Base-by-base conservation (phyloP, 257 asterid species). In the Plantago elongata region DNA sequence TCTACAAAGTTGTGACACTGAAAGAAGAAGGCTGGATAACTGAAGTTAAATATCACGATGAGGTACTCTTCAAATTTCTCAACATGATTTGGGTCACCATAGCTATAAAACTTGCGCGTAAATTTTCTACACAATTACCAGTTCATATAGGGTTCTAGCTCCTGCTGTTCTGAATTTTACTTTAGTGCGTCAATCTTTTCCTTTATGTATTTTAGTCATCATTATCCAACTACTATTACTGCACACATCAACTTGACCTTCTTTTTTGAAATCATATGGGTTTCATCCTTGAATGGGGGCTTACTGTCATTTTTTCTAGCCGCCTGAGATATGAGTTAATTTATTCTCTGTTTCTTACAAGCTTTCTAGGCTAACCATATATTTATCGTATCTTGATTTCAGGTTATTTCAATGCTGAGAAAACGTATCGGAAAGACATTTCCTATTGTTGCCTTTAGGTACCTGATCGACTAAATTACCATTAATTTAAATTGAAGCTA, bases 1-100 rank as follows among this genome's bases (percentile, higher is more conserved):
- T 76, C 47, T 82, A 77, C 67, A 72, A 78, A 67, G 72, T 81
- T 62, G 86, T 78, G 52, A 76, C 75, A 80, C 81, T 86, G 69
- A 83, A 79, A 61, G 87, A 83, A 75, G 87, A 79, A 63, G 85
- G 89, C 68, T 83, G 85, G 81, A 81, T 86, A 69, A 86, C 90
- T 9, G 89, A 83, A 73, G 74, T 86, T 51, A 86, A 83, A 70
- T 86, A 86, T 45, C 87, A 86, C 34, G 95, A 86, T 70, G 95
- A 86, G 95, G 95, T 86, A 75, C 47, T 15, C 45, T 69, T 22
- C 16, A 42, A 42, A 17, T 40, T 57, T 43, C 45, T 58, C 61
- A 14, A 22, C 27, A 38, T 15, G 30, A 61, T 49, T 54, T 61
- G 49, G 27, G 27, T 22, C 2, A 13, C 48, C 30, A n/a, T 18